phyloP scores from a whole-genome alignment of 176 grass and related monocot species.

The Lolium rigidum region DNA sequence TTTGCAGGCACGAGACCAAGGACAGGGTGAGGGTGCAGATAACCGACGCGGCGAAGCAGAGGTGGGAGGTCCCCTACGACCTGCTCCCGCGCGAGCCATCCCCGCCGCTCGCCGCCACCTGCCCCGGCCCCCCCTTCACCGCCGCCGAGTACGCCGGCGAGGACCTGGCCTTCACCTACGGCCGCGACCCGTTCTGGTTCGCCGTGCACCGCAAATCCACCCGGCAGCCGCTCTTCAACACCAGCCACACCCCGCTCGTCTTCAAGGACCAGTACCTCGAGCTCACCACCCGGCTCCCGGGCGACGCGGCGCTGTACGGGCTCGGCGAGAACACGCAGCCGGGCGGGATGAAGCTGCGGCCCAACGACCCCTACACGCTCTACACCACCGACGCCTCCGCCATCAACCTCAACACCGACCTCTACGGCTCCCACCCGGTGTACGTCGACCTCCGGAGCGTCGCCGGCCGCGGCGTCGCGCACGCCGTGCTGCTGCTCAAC shows the following conservation, averaged over 20 bases:
- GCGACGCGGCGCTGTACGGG: constrained; percentile 73
- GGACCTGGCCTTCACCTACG: constrained; percentile 72
- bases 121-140: constrained; percentile 41
- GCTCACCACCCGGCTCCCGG: constrained; percentile 66
- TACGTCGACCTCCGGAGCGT: constrained; percentile 80
- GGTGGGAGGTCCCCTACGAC: constrained; percentile 96
- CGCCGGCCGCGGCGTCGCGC: constrained; percentile 58
- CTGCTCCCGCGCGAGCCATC: constrained; percentile 66
- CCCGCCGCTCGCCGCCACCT: constrained; percentile 40
- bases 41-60: constrained; percentile 73
- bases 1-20: constrained; percentile 71
- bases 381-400: constrained; percentile 85
- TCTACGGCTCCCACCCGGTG: constrained; percentile 93
- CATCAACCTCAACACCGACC: constrained; percentile 87
- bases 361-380: constrained; percentile 88
- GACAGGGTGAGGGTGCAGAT: constrained; percentile 86
- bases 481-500: constrained; percentile 91
- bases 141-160: constrained; percentile 58
- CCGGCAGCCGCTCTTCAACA: constrained; percentile 76
- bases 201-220: constrained; percentile 65
- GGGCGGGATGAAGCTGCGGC: constrained; percentile 66
- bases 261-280: constrained; percentile 99
- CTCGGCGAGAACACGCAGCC: constrained; percentile 96
- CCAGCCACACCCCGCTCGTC: constrained; percentile 60
- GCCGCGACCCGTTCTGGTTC: constrained; percentile 75